Evolutionary conservation across 116 monocot genomes (phyloP), one percentile per base, ranked within the genome.

Genomic region (Trichopus zeylanicus): DNA sequence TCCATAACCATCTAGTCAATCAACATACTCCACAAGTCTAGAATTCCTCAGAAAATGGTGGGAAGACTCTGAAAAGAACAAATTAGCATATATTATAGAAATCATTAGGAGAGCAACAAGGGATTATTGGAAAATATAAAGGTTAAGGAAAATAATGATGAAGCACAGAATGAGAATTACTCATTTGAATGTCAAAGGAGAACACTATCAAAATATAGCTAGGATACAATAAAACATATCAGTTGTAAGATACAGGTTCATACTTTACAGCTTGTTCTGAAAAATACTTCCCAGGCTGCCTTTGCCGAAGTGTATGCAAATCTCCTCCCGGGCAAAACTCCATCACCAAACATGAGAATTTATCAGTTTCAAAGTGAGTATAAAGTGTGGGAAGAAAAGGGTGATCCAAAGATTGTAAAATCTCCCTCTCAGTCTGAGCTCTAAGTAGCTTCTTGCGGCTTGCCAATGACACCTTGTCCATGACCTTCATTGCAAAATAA

Each of bases 261-360:
- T 82, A 82, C 82, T 78, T 82, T 13, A 77, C 82, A 26, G 82
- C 77, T 59, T 77, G 77, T 62, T 82, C 82, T 18, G 82, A 26
- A 47, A 82, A 82, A 67, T 69, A 56, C 37, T 77, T 77, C 29
- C 77, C 82, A 59, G 73, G 82, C 23, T 82, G 82, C 57, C 74
- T 73, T 34, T 82, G 82, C 20, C 82, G 54, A 25, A 82, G 70
- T 3, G 70, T 70, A 42, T 82, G 82, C 33, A 82, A 37, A 42
- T 82, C 82, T 19, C 82, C 82, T 16, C 82, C 82, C 0, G 82
- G 82, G 47, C 82, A 82, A 46, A 70, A 82, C 62, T 82, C 82
- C 82, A 82, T 82, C 2, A 82, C 82, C 70, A 82, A 59, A 54
- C 82, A 82, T 7, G 77, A 82, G 53, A 76, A 81, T 47, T 76